Evolutionary conservation across 345 rosid genomes (phyloP).

Genomic region (Anacardium occidentale): DNA sequence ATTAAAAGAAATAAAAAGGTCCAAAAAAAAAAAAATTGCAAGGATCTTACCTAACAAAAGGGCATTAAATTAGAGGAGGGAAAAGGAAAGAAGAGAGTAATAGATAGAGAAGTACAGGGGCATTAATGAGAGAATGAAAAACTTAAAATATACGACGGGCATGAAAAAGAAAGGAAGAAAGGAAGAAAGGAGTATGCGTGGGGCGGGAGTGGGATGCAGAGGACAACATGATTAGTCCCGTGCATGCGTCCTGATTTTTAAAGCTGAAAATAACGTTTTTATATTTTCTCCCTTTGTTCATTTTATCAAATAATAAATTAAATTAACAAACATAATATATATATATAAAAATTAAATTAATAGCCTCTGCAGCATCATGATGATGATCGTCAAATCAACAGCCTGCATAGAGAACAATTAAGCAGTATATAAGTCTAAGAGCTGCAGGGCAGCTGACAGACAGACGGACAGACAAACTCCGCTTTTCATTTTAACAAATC

Average conservation of each 20-base stretch:
- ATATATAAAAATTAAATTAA: too few species aligned
- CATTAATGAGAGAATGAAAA: slow-evolving; percentile 29
- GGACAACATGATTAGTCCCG: slow-evolving; percentile 68
- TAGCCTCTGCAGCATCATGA: background rate
- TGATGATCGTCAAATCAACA: background rate
- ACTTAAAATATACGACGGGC: slow-evolving; percentile 46
- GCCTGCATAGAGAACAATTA: background rate
- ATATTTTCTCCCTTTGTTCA: background rate
- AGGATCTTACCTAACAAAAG: background rate
- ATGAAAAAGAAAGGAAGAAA: too few species aligned
- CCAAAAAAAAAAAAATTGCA: too few species aligned
- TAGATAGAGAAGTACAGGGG: slow-evolving; percentile 4
- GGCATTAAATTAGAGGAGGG: background rate
- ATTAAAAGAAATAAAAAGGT: too few species aligned
- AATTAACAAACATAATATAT: too few species aligned
- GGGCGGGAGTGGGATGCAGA: slow-evolving; percentile 58
- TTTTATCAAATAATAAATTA: too few species aligned
- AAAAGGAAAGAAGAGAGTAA: background rate
- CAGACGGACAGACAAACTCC: too few species aligned
- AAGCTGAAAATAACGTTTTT: slow-evolving; percentile 38
- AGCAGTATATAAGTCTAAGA: background rate
- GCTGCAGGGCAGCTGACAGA: background rate
- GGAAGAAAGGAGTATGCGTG: slow-evolving; percentile 40
- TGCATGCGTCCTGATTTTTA: slow-evolving; percentile 99
- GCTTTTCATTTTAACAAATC: too few species aligned